Base-by-base conservation (phyloP, 2,329 filamentous ascomycete genomes). In the Xylariaceae sp. region DNA sequence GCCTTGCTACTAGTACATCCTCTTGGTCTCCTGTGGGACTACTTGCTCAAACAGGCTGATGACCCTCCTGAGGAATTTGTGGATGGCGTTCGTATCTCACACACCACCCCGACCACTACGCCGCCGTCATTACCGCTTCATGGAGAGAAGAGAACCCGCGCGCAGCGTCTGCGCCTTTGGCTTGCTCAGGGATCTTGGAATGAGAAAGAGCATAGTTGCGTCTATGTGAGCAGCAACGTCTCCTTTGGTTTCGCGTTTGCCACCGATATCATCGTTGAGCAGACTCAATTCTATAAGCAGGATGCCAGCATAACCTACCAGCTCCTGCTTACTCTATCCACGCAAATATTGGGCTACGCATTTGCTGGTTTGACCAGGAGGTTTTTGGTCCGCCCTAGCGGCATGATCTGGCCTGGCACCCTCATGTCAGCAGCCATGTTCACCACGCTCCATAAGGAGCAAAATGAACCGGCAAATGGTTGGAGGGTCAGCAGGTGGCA, bases 331-430 rank as follows among this genome's bases (percentile, higher is more conserved):
- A 94, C 88, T 0, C 78, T 95, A 15, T 94, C 89, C 2, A 94
- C 89, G 0, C 90, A 95, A 67, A 88, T 94, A 26, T 74, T 95
- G 32, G 90, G 90, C 13, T 95, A 95, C 68, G 85, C 89, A 2
- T 90, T 95, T 67, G 90, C 90, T 47, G 90, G 90, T 1, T 76
- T 95, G 41, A 88, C 88, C 1, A 79, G 89, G 53, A 83, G 88
- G 47, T 94, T 91, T 67, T 78, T 95, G 4, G 89, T 95, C 26
- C 83, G 89, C 22, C 90, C 90, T 0, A 88, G 87, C 57, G 88
- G 88, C 55, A 95, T 95, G 87, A 90, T 95, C 45, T 95, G 90
- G 90, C 90, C 90, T 1, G 87, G 87, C 19, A 95, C 90, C 0
- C 76, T 95, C 47, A 91, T 92, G 79, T 92, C 89, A 18, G 89